Evolutionary conservation across 164 flowering plant genomes (phyloP).

Genomic region (Dillenia suffruticosa): DNA sequence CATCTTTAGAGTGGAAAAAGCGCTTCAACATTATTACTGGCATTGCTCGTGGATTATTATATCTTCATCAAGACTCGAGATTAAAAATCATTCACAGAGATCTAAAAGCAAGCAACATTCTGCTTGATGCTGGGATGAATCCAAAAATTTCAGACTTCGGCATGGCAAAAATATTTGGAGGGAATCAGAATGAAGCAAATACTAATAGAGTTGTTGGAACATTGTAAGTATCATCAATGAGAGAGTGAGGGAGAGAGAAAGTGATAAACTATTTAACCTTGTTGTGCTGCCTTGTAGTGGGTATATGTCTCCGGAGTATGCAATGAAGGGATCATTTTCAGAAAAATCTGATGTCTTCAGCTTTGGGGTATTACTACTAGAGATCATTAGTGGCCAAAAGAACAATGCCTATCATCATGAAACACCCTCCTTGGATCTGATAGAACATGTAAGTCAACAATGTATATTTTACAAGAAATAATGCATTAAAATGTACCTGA

Average conservation of each 20-base stretch:
- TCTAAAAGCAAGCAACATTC: slow-evolving; percentile 22
- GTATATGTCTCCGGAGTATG: not conserved
- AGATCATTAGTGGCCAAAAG: not conserved
- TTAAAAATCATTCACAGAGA: slow-evolving; percentile 13
- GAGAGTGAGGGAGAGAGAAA: too few relatives aligned
- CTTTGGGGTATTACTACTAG: slow-evolving; percentile 28
- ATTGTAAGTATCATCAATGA: slow-evolving; percentile 11
- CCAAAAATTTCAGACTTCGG: slow-evolving; percentile 49
- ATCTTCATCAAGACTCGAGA: slow-evolving; percentile 46
- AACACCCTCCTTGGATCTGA: slow-evolving; percentile 2
- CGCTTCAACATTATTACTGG: slow-evolving; percentile 31
- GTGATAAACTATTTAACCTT: too few relatives aligned
- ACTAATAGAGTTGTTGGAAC: slow-evolving; percentile 27
- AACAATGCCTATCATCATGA: too few relatives aligned
- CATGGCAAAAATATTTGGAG: too few relatives aligned
- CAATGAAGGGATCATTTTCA: too few relatives aligned
- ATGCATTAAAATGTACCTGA: not conserved
- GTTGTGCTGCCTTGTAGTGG: slow-evolving; percentile 15
- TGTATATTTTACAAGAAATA: not conserved
- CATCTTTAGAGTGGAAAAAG: slow-evolving; percentile 25
- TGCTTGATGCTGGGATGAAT: slow-evolving; percentile 26
- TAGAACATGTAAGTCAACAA: slow-evolving; percentile 12
- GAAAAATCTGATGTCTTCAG: slow-evolving; percentile 22
- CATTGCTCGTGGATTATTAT: slow-evolving; percentile 40
- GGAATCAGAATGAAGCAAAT: not conserved